Base-by-base conservation (phyloP, 495 filamentous ascomycete genomes). In the Trichoderma virens region DNA sequence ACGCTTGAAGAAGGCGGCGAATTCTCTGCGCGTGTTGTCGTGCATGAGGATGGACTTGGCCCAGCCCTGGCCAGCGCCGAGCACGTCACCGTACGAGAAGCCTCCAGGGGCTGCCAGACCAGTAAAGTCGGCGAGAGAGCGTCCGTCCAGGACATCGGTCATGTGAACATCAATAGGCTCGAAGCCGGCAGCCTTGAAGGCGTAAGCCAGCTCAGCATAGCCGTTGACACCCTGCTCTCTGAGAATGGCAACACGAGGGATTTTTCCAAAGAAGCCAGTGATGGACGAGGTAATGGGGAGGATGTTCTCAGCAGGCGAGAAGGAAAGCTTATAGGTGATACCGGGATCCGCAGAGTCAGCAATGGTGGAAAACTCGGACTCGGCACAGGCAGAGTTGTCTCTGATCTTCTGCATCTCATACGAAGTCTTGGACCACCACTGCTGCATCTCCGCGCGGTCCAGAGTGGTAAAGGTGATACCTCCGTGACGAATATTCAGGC, bases 51-150 rank as follows among this genome's bases (percentile, higher is more conserved):
- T 92, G 4, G 89, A 92, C 72, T 93, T 92, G n/a, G 95, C 92
- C 94, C 94, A 98, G 60, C 95, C 94, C 68, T 90, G 88, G 35
- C 94, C 94, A 34, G 95, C 95, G 63, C 93, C 95, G 3, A 98
- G 85, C 41, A 97, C 92, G 66, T 98, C 94, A 70, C 94, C 95
- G 75, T 95, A 97, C 16, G 91, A 96, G 83, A 98, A 98, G 63
- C 94, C 95, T 67, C 94, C 95, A 68, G 93, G 96, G 65, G 92
- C 93, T 31, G 93, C 94, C 23, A 98, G 83, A 67, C 94, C 94
- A 59, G 86, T 85, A 68, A 95, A 97, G 68, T 84, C 85, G 65
- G 86, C 79, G 18, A 98, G 86, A 1, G 90, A 92, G 30, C 86
- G 84, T 28, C 87, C 88, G 18, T 82, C 82, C 68, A 97, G 86